Evolutionary conservation across 352 stramenopile genomes (phyloP), one percentile per base, ranked within the genome.

Genomic region (Elongisporangium senticosum): DNA sequence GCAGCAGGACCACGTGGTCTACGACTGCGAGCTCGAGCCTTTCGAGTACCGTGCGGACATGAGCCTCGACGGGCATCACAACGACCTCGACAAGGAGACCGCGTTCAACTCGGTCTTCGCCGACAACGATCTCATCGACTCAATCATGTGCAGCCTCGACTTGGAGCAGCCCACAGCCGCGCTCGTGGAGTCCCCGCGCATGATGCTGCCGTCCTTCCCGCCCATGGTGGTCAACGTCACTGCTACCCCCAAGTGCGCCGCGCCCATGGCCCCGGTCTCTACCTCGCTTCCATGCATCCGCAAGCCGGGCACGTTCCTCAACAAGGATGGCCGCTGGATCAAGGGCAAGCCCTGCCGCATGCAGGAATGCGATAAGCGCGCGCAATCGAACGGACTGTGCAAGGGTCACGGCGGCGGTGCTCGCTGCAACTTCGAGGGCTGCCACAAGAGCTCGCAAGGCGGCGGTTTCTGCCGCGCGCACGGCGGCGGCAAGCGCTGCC

Each of bases 301-400:
- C 58, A 88, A 89, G 54, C 80, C 83, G 3, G 83, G 83, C 24
- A 93, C 83, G n/a, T 93, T 93, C 66, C 68, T 93, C 11, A 93
- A 93, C 68, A 93, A 93, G 75, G 83, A 93, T 61, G 83, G 83
- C n/a, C 83, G 83, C 2, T 93, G 83, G 83, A 92, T 92, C 71
- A 92, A 92, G 69, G 83, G 83, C 68, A 93, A 93, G 64, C 80
- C 79, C 8, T 93, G 83, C 64, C 77, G 75, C 53, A 82, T 86
- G 63, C 70, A 81, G 59, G 69, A 69, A 17, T 92, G 83, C 53
- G 80, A 90, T 55, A 90, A 90, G 67, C 76, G 79, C 33, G 83
- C 81, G 40, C 83, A 93, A 65, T 93, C 83, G 11, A 90, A 85
- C 47, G 79, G 83, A 6, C 67, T 89, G 0, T 93, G 83, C 66